A percentile compares a stretch with the other conserved stretches of the same genome.
Evolutionary conservation across 495 filamentous ascomycete genomes (phyloP).

Genomic region (Lasiosphaeria ovina): DNA sequence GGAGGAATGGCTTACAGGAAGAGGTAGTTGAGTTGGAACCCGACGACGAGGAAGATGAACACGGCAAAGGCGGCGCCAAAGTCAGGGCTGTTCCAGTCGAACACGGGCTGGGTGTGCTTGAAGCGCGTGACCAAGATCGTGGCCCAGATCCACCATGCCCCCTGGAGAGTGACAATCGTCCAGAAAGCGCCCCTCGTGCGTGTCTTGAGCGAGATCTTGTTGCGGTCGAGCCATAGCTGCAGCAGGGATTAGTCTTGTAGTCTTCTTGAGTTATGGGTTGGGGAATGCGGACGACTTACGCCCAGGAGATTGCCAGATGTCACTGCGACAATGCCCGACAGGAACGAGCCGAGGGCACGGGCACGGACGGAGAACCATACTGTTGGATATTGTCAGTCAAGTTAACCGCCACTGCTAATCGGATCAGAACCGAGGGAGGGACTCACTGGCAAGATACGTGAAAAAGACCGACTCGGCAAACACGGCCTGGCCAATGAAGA

Average conservation of each 20-base stretch:
- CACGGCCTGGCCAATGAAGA: slow-evolving; percentile 60
- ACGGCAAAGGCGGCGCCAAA: slow-evolving; percentile 59
- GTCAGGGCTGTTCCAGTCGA: slow-evolving; percentile 55
- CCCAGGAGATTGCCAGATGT: slow-evolving; percentile 57
- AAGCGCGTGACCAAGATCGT: slow-evolving; percentile 56
- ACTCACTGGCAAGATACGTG: slow-evolving; percentile 49
- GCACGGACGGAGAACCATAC: slow-evolving; percentile 63
- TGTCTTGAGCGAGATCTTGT: slow-evolving; percentile 46
- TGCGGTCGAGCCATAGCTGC: slow-evolving; percentile 52
- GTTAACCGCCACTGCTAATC: background rate
- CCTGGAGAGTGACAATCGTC: slow-evolving; percentile 51
- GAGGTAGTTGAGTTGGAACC: slow-evolving; percentile 65
- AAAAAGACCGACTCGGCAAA: slow-evolving; percentile 63
- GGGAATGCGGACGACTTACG: slow-evolving; percentile 13
- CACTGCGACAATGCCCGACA: slow-evolving; percentile 59
- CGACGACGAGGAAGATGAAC: slow-evolving; percentile 56
- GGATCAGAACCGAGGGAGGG: background rate
- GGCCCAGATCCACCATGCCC: slow-evolving; percentile 62
- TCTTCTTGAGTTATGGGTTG: background rate
- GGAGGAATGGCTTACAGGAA: slow-evolving; percentile 46
- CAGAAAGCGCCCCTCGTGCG: slow-evolving; percentile 41
- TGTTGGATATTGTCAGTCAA: slow-evolving; percentile 10
- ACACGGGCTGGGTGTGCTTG: slow-evolving; percentile 46
- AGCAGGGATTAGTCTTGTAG: too few species aligned
- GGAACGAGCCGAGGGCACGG: slow-evolving; percentile 60